Conservation (phyloP, 805 yeast genomes). For the Kazachstania taianensis region DNA sequence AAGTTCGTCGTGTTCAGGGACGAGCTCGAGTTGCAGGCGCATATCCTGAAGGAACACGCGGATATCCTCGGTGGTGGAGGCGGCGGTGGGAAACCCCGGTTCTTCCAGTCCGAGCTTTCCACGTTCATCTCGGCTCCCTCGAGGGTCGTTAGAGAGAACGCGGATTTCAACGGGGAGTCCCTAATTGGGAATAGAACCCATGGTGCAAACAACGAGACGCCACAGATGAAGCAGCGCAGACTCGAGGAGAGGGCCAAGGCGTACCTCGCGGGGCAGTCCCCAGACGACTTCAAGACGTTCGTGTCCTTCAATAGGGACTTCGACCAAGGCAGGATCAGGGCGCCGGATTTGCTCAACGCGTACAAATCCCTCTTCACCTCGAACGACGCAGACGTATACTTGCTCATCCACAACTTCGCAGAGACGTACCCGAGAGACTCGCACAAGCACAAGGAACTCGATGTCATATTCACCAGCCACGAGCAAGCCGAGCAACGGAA, state of each 20-base stretch:
- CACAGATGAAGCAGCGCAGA: slow-evolving; percentile 45
- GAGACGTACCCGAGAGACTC: slow-evolving; percentile 45
- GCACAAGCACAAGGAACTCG: slow-evolving; percentile 33
- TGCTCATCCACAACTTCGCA: slow-evolving; percentile 51
- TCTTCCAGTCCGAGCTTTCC: slow-evolving; percentile 52
- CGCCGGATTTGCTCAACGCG: slow-evolving; percentile 36
- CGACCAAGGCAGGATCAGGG: slow-evolving; percentile 37
- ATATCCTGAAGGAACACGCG: slow-evolving; percentile 70
- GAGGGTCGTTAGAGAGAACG: slow-evolving; percentile 18
- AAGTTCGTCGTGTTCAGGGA: slow-evolving; percentile 88
- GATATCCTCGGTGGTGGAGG: slow-evolving; percentile 19
- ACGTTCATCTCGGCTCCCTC: slow-evolving; percentile 38
- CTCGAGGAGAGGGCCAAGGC: slow-evolving; percentile 81
- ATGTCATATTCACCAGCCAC: slow-evolving; percentile 22
- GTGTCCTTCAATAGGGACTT: slow-evolving; percentile 38
- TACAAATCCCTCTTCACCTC: slow-evolving; percentile 42
- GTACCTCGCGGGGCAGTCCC: slow-evolving; percentile 52
- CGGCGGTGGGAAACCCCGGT: slow-evolving; percentile 26
- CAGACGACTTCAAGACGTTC: slow-evolving; percentile 39
- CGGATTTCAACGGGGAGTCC: slow-evolving; percentile 2
- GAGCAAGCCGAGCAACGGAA: slow-evolving; percentile 17
- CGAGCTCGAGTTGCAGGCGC: slow-evolving; percentile 78
- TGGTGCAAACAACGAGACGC: slow-evolving; percentile 24
- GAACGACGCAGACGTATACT: slow-evolving; percentile 39
- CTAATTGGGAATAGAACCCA: not conserved